Conservation (phyloP, 2,329 filamentous ascomycete genomes). For the Hypoxylon sp. region DNA sequence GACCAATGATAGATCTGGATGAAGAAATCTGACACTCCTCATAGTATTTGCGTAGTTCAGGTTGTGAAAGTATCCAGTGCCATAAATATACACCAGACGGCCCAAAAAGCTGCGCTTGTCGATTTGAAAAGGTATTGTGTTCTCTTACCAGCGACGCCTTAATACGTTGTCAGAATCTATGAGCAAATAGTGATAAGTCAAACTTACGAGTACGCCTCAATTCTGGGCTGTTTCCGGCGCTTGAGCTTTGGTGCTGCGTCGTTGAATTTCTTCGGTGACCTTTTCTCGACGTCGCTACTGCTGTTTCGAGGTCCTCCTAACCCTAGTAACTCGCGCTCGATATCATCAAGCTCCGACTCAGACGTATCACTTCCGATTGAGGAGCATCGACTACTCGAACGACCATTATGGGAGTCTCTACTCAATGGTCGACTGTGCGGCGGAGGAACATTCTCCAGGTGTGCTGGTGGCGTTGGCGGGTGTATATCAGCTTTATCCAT, state of each 20-base stretch:
- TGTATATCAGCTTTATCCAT: constrained; percentile 8
- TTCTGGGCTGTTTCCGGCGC: constrained; percentile 40
- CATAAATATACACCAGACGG: neutral
- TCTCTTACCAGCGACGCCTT: constrained; percentile 47
- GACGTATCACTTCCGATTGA: constrained; percentile 35
- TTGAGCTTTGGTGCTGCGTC: constrained; percentile 37
- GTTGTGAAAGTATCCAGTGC: neutral
- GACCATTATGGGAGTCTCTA: constrained; percentile 29
- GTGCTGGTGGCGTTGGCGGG: constrained; percentile 23
- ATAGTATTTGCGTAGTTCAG: neutral
- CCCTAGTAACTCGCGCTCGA: constrained; percentile 49
- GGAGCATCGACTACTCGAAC: constrained; percentile 40
- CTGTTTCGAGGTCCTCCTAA: constrained; percentile 38
- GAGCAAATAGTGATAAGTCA: neutral
- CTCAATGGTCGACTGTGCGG: constrained; percentile 33
- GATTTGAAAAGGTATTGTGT: neutral
- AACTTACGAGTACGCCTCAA: constrained; percentile 48
- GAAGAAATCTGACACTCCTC: neutral
- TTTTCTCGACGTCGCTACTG: constrained; percentile 41
- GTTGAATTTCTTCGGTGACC: constrained; percentile 39
- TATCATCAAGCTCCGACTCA: constrained; percentile 49
- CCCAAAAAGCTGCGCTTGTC: neutral
- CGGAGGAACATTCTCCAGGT: constrained; percentile 3
- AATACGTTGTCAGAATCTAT: constrained; percentile 28
- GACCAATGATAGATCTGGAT: neutral